Percentiles rank a stretch among this genome's conserved stretches.
These are phyloP conservation scores for Botryotinia globosa DNA, from an alignment of 2,329 filamentous ascomycete species.

Conservation along the genomic window DNA sequence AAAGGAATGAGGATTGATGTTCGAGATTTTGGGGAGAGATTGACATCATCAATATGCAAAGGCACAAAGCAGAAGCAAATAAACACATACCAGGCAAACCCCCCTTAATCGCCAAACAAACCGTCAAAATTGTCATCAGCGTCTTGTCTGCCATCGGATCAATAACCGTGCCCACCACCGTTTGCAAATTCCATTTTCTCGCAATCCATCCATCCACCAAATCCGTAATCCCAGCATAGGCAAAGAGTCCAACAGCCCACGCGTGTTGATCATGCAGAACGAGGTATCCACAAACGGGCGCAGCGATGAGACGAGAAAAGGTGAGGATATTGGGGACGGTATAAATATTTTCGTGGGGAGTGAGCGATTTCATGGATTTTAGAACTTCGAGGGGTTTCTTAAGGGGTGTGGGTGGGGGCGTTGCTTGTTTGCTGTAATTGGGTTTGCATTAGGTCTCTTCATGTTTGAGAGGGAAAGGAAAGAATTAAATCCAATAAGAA, in stretches of 20 bases:
- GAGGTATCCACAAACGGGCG: conserved; percentile 83
- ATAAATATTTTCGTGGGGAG: conserved; percentile 84
- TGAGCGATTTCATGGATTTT: conserved; percentile 35
- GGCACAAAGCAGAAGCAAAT: not conserved
- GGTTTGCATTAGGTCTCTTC: not conserved
- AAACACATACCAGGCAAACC: conserved; percentile 66
- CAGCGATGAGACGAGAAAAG: conserved; percentile 76
- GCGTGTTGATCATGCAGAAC: conserved; percentile 79
- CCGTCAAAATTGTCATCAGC: conserved; percentile 89
- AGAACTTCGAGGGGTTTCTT: conserved; percentile 28
- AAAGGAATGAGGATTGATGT: not conserved
- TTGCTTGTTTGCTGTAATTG: not conserved
- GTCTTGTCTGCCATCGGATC: conserved; percentile 97
- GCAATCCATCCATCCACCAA: conserved; percentile 93
- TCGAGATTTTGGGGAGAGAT: not conserved
- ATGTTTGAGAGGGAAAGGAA: not conserved
- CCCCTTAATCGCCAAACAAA: conserved; percentile 80
- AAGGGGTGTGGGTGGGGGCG: conserved; percentile 17
- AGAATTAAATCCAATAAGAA: not conserved
- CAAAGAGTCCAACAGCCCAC: conserved; percentile 80
- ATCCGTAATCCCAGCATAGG: conserved; percentile 88
- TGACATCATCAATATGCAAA: not conserved
- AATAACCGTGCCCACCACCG: conserved; percentile 90
- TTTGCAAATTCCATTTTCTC: conserved; percentile 80
- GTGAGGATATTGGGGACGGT: conserved; percentile 94